Evolutionary conservation across 192 early-diverging fungal genomes (phyloP).

Genomic region (Backusella tarrabulga): DNA sequence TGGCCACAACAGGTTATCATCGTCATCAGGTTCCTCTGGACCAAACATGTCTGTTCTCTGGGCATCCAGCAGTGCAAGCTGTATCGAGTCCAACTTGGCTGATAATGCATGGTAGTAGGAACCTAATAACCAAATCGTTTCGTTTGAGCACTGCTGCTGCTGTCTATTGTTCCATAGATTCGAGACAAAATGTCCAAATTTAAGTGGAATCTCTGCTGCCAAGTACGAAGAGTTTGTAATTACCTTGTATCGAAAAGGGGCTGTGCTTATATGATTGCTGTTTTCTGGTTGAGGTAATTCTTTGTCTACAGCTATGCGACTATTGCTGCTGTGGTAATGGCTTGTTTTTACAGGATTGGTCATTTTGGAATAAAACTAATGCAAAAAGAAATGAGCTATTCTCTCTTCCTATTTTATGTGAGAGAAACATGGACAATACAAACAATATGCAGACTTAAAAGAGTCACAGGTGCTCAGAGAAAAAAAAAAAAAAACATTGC

Average conservation of each 20-base stretch:
- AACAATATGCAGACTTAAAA: neutral
- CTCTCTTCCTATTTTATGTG: neutral
- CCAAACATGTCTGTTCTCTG: slow-evolving; percentile 28
- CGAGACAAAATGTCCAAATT: slow-evolving; percentile 38
- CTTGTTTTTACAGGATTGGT: neutral
- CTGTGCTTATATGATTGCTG: slow-evolving; percentile 29
- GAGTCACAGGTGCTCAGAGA: neutral
- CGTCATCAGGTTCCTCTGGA: neutral
- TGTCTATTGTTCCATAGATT: slow-evolving; percentile 27
- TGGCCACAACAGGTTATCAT: slow-evolving; percentile 28
- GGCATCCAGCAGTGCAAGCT: slow-evolving; percentile 26
- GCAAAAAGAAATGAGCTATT: neutral
- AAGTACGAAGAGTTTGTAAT: slow-evolving; percentile 39
- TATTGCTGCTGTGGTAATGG: neutral
- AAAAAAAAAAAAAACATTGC: neutral
- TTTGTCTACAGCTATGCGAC: neutral
- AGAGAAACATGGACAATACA: neutral
- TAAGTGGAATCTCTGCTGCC: slow-evolving; percentile 41
- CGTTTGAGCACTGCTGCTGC: neutral
- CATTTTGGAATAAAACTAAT: neutral
- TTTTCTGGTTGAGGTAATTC: slow-evolving; percentile 35
- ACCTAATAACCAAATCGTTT: slow-evolving; percentile 34
- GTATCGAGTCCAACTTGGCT: slow-evolving; percentile 5
- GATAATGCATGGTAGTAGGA: slow-evolving; percentile 33
- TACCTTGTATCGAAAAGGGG: slow-evolving; percentile 32